These are phyloP conservation scores for Neurospora terricola DNA, from an alignment of 495 filamentous ascomycete genomes.

Conservation along the genomic window DNA sequence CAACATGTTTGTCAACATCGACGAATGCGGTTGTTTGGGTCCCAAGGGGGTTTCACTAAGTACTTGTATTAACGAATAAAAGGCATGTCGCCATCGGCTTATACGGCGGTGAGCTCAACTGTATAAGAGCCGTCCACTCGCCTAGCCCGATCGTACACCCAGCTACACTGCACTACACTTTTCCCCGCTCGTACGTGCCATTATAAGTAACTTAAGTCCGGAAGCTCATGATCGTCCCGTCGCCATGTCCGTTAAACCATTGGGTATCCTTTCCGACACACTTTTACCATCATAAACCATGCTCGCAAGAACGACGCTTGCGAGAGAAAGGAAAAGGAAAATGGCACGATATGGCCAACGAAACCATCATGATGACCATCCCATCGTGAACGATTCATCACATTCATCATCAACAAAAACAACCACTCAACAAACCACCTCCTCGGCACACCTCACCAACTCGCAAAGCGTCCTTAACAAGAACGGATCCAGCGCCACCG, in stretches of 20 bases:
- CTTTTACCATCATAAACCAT: not conserved
- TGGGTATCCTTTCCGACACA: not conserved
- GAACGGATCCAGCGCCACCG: slow-evolving; percentile 20
- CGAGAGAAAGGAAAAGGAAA: not conserved
- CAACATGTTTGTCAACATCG: not conserved
- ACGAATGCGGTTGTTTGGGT: not conserved
- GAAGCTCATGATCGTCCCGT: not conserved
- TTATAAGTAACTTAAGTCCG: not conserved
- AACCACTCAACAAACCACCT: slow-evolving; percentile 2
- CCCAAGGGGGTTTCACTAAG: not conserved
- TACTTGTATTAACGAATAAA: not conserved
- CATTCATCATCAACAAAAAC: not conserved
- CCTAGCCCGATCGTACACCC: not conserved
- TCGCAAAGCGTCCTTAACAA: slow-evolving; percentile 34
- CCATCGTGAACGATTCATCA: not conserved
- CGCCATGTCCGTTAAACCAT: not conserved
- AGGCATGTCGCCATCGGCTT: not conserved
- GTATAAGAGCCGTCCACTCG: not conserved
- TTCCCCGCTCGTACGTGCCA: not conserved
- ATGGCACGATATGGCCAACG: not conserved
- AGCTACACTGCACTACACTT: not conserved
- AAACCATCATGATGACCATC: not conserved
- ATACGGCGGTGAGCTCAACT: not conserved
- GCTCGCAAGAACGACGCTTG: not conserved
- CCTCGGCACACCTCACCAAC: slow-evolving; percentile 30